phyloP scores from a whole-genome alignment of 2,329 filamentous ascomycete genomes.

The Rachicladosporium sp. region DNA sequence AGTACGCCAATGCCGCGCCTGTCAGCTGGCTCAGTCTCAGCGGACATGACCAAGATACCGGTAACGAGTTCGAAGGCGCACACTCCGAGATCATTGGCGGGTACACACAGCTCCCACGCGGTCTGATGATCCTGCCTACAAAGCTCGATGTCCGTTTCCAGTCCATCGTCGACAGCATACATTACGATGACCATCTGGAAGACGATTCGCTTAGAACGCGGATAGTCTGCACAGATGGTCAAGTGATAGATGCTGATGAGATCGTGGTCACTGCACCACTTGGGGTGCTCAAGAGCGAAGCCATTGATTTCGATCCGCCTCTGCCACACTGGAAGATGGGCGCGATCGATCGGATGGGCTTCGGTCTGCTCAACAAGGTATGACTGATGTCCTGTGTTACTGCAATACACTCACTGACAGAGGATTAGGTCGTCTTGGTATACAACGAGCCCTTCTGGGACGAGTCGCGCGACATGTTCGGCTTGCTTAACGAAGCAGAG shows the following conservation, averaged over 20 bases:
- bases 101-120: constrained; percentile 86
- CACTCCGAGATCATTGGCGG: constrained; percentile 90
- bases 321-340: constrained; percentile 75
- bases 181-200: constrained; percentile 33
- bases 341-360: constrained; percentile 74
- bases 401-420: constrained; percentile 8
- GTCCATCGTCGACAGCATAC: constrained; percentile 61
- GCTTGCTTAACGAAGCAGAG: constrained; percentile 65
- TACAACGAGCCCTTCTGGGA: constrained; percentile 92
- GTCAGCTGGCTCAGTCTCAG: constrained; percentile 76
- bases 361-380: constrained; percentile 85
- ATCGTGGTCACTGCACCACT: constrained; percentile 81
- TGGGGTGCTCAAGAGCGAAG: constrained; percentile 76
- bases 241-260: constrained; percentile 67
- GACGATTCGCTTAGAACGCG: constrained; percentile 37
- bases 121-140: constrained; percentile 64
- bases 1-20: constrained; percentile 91
- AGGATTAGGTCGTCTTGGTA: constrained; percentile 56
- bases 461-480: constrained; percentile 79
- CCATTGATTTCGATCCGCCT: constrained; percentile 74
- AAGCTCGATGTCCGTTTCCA: constrained; percentile 66
- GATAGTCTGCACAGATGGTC: constrained; percentile 67
- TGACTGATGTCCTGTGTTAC: too few relatives aligned
- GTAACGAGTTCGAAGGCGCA: constrained; percentile 91
- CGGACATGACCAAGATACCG: constrained; percentile 93